Conservation (phyloP, 306 rosid genomes). For the Cicer yamashitae region DNA sequence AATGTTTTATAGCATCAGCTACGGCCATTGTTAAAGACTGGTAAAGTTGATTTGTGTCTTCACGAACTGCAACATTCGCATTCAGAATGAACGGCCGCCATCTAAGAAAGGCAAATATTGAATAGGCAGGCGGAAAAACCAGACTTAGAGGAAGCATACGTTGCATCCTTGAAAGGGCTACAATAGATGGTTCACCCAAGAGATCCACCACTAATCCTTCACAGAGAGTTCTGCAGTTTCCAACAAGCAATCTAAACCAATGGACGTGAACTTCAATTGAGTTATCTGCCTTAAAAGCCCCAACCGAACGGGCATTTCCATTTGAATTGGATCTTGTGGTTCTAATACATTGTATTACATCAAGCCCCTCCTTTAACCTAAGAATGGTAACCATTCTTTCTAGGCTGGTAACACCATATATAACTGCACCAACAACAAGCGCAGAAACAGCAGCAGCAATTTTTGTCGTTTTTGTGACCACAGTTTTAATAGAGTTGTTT, state of each 20-base stretch:
- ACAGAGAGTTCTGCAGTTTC: slow-evolving; percentile 79
- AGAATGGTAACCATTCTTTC: slow-evolving; percentile 91
- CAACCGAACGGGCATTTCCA: slow-evolving; percentile 80
- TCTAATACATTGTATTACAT: slow-evolving; percentile 78
- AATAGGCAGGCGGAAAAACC: slow-evolving; percentile 92
- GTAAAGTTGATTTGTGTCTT: slow-evolving; percentile 73
- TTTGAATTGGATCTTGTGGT: slow-evolving; percentile 82
- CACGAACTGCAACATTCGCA: slow-evolving; percentile 66
- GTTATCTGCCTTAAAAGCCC: slow-evolving; percentile 70
- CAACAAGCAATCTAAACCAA: slow-evolving; percentile 95
- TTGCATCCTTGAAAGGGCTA: slow-evolving; percentile 96
- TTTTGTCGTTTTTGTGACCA: slow-evolving; percentile 67
- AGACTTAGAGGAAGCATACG: slow-evolving; percentile 80
- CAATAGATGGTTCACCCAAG: slow-evolving; percentile 79
- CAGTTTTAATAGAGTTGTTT: slow-evolving; percentile 56
- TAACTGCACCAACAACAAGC: slow-evolving; percentile 79
- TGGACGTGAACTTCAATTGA: slow-evolving; percentile 81
- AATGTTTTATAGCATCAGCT: slow-evolving; percentile 79
- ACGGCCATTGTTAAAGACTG: slow-evolving; percentile 74
- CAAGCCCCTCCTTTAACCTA: slow-evolving; percentile 87
- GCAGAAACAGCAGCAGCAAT: slow-evolving; percentile 89
- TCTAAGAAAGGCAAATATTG: slow-evolving; percentile 78
- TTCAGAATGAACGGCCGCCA: slow-evolving; percentile 77
- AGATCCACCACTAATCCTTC: slow-evolving; percentile 90
- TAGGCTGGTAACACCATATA: slow-evolving; percentile 84